Conservation (phyloP, 768 basidiomycete genomes). For the Termitomyces sp. region DNA sequence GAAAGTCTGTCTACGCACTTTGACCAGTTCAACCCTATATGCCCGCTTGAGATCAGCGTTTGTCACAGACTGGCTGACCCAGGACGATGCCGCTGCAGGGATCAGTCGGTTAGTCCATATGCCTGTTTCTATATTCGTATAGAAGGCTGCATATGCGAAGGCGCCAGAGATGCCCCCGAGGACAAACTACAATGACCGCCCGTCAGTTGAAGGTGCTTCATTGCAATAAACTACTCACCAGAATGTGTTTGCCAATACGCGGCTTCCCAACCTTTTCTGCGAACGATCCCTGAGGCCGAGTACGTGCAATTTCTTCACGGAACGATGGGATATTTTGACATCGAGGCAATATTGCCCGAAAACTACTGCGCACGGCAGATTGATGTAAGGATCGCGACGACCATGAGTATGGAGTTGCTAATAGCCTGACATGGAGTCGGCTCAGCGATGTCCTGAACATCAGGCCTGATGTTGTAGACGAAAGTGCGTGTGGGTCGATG, state of each 20-base stretch:
- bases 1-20: conserved; percentile 34
- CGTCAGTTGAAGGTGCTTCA: background rate
- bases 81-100: conserved; percentile 29
- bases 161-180: conserved; percentile 45
- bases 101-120: conserved; percentile 48
- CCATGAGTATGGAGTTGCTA: conserved; percentile 1
- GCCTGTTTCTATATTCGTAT: conserved; percentile 64
- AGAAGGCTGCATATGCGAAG: conserved; percentile 50
- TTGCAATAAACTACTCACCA: conserved; percentile 37
- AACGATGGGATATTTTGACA: conserved; percentile 39
- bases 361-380: conserved; percentile 15
- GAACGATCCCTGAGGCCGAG: conserved; percentile 36
- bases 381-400: conserved; percentile 9
- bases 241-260: conserved; percentile 49
- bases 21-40: conserved; percentile 47
- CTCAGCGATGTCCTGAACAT: conserved; percentile 21
- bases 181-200: conserved; percentile 49
- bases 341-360: conserved; percentile 10
- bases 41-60: conserved; percentile 51
- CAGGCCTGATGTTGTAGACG: background rate
- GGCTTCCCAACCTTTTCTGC: conserved; percentile 48
- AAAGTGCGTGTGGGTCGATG: too few relatives aligned
- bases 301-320: conserved; percentile 32
- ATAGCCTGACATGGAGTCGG: conserved; percentile 12
- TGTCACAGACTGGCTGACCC: conserved; percentile 37